phyloP scores from a whole-genome alignment of 306 rosid genomes.

The Citrullus colocynthis region DNA sequence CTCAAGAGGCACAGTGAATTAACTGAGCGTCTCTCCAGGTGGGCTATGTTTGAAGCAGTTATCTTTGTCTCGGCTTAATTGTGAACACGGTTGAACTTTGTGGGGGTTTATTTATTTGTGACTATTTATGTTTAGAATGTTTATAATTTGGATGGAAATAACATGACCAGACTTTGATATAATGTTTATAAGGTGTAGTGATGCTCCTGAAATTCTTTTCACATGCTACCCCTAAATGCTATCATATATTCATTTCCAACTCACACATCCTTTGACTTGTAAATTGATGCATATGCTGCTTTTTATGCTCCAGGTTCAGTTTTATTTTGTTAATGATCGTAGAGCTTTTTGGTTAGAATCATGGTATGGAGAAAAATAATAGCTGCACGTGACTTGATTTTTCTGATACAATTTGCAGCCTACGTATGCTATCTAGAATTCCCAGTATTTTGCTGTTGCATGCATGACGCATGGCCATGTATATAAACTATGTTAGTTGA shows the following conservation, averaged over 20 bases:
- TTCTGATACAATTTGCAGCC: neutral
- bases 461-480: neutral
- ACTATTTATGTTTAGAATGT: neutral
- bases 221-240: neutral
- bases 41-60: neutral
- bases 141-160: neutral
- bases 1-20: constrained; percentile 74
- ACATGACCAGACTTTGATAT: neutral
- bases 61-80: neutral
- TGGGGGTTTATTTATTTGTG: neutral
- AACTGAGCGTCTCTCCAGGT: constrained; percentile 86
- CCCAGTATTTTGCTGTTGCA: neutral
- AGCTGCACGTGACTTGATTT: neutral
- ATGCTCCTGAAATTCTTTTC: neutral
- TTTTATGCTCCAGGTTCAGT: neutral
- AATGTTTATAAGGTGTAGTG: neutral
- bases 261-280: neutral
- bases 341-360: neutral
- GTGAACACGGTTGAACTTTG: neutral
- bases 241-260: neutral
- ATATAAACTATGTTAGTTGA: neutral
- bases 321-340: neutral
- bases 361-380: neutral
- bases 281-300: neutral
- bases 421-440: neutral